Evolutionary conservation across 805 yeast species (phyloP), one percentile per base, ranked within the genome.

Genomic region (Starmerella vaccinii): DNA sequence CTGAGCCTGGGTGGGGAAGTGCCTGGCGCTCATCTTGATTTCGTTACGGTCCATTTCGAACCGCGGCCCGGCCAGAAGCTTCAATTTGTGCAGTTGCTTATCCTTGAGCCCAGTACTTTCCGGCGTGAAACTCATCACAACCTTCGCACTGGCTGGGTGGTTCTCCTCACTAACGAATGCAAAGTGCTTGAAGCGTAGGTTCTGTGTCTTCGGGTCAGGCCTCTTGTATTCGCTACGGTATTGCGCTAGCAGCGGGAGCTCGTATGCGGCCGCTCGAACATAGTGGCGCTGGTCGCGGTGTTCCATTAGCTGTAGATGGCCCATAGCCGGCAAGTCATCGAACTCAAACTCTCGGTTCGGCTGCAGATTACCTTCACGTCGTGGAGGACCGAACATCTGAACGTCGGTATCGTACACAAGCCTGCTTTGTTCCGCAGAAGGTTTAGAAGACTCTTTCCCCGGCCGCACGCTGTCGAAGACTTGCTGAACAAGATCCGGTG

Each of bases 231-330:
- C 74, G 66, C 82, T 79, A 59, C 90, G 81, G 64, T 74, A 84
- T 65, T 86, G 80, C 38, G 81, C 80, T 56, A 92, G 73, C 50
- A 79, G 75, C 6, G 98, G 98, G 73, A 90, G 75, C 65, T 90
- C 97, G 68, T 82, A 90, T 0, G 97, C 96, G 10, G 94, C 86
- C 40, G 86, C 73, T 60, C 97, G 76, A 62, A 81, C 81, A 61
- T 81, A 79, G 56, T 83, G 78, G 58, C 95, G 80, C 59, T 77
- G 80, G 57, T 78, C 82, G 62, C 97, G 76, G 60, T 80, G 84
- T 57, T 78, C 82, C 50, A 78, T 77, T 30, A 82, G 75, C 53
- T 76, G 75, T 59, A 82, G 81, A 59, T 82, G 94, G 21, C 92
- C 94, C 13, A 70, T 69, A 4, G 81, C 71, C 23, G 87, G 82